These are phyloP conservation scores for Dacryopinax primogenitus DNA, from an alignment of 768 basidiomycete species.

Conservation along the genomic window DNA sequence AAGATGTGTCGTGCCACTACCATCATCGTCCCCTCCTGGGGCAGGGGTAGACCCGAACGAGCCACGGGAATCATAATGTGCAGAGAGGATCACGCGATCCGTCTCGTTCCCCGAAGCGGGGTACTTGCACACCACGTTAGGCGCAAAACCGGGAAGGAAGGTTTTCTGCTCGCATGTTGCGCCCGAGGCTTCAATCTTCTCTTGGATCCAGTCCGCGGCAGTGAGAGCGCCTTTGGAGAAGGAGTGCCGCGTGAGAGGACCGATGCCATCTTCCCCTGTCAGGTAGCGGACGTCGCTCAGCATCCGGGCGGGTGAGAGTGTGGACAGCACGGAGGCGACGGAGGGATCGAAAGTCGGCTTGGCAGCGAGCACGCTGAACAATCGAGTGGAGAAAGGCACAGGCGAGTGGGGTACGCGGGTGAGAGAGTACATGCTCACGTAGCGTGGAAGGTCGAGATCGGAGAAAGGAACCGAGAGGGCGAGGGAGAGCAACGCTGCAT, in stretches of 20 bases:
- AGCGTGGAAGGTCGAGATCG: constrained; percentile 1
- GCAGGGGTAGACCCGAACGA: constrained; percentile 66
- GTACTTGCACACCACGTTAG: constrained; percentile 82
- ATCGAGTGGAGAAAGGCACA: constrained; percentile 22
- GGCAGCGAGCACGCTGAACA: constrained; percentile 43
- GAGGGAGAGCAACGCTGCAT: neutral
- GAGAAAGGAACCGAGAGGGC: neutral
- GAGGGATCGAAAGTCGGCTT: constrained; percentile 52
- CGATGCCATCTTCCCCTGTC: constrained; percentile 67
- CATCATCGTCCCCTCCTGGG: constrained; percentile 52
- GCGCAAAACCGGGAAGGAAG: constrained; percentile 64
- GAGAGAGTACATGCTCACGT: neutral
- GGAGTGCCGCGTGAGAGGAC: constrained; percentile 72
- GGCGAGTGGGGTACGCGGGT: neutral
- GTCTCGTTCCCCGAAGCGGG: constrained; percentile 41
- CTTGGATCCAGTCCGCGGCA: constrained; percentile 66
- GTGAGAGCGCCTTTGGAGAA: constrained; percentile 52
- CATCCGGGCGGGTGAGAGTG: constrained; percentile 54
- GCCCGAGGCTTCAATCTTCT: constrained; percentile 57
- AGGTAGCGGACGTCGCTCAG: constrained; percentile 62
- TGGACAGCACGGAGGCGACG: constrained; percentile 53
- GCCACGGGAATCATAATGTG: constrained; percentile 85
- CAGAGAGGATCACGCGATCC: constrained; percentile 59
- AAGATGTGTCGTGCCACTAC: constrained; percentile 54
- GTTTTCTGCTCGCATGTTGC: constrained; percentile 53